Percentiles rank a stretch among this genome's conserved stretches.
These are phyloP conservation scores for Parasarocladium wereldwijsianum DNA, from an alignment of 2,329 filamentous ascomycete species.

Conservation along the genomic window DNA sequence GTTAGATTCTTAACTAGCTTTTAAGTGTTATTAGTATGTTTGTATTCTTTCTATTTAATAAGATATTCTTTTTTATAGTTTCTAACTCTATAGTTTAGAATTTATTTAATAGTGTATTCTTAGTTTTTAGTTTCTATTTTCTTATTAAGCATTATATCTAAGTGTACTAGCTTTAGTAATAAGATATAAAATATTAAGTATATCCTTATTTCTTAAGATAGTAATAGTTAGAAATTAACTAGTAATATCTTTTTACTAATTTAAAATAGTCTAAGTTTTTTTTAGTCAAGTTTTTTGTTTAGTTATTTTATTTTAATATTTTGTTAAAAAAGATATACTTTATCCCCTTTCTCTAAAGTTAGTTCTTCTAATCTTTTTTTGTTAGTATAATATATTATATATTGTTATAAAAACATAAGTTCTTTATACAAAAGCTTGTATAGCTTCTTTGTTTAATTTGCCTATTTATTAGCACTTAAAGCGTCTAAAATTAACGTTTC, in stretches of 20 bases:
- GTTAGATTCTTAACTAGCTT: conserved; percentile 6
- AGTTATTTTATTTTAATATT: conserved; percentile 7
- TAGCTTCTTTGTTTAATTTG: conserved; percentile 3
- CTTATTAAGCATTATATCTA: conserved; percentile 4
- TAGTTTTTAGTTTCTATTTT: conserved; percentile 3
- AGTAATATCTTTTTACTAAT: conserved; percentile 7
- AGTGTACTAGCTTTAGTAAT: conserved; percentile 6
- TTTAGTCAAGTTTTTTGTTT: conserved; percentile 9
- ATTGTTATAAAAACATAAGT: too few species aligned
- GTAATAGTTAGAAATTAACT: conserved; percentile 8
- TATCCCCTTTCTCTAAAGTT: conserved; percentile 8
- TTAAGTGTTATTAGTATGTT: conserved; percentile 7
- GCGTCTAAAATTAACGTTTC: not conserved
- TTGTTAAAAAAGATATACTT: conserved; percentile 7
- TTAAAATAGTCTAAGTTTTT: conserved; percentile 8
- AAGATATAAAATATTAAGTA: conserved; percentile 9
- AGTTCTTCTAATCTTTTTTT: conserved; percentile 7
- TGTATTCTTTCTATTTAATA: conserved; percentile 8
- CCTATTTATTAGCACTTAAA: not conserved
- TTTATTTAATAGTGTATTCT: not conserved
- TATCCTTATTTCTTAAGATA: conserved; percentile 5
- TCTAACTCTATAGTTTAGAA: not conserved
- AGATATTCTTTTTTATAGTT: conserved; percentile 6
- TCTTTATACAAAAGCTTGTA: conserved; percentile 5
- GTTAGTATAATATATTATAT: conserved; percentile 7